Conservation (phyloP, 2,329 filamentous ascomycete species). For the Whalleya microplaca region DNA sequence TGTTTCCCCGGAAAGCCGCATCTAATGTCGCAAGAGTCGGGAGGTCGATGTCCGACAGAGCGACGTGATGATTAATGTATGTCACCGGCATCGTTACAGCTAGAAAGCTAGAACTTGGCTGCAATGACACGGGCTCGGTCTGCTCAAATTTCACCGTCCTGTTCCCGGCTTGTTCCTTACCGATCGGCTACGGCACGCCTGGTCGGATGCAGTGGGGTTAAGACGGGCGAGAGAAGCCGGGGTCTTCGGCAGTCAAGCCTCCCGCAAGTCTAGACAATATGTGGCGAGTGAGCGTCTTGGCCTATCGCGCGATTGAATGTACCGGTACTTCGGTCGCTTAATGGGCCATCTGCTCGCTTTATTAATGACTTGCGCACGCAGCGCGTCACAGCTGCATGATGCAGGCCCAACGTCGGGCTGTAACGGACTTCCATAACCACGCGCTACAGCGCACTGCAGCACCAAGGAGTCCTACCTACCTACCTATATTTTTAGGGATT, state of each 20-base stretch:
- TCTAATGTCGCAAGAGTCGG: not conserved
- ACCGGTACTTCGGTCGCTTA: slow-evolving; percentile 16
- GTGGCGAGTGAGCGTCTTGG: slow-evolving; percentile 24
- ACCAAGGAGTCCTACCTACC: not conserved
- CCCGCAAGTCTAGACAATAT: slow-evolving; percentile 24
- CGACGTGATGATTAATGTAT: no score
- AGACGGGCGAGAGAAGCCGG: slow-evolving; percentile 12
- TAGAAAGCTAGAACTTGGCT: no score
- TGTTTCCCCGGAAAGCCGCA: not conserved
- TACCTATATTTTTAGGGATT: not conserved
- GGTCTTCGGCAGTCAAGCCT: slow-evolving; percentile 24
- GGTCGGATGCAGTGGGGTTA: not conserved
- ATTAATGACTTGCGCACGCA: slow-evolving; percentile 10
- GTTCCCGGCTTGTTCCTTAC: no score
- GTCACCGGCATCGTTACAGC: no score
- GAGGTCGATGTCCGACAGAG: no score
- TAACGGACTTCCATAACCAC: slow-evolving; percentile 16
- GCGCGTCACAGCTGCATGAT: slow-evolving; percentile 23
- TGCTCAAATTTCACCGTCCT: no score
- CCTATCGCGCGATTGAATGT: slow-evolving; percentile 7
- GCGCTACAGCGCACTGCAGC: slow-evolving; percentile 14
- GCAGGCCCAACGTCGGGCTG: slow-evolving; percentile 19
- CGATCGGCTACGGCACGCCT: no score
- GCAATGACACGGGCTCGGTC: no score
- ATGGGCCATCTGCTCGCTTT: not conserved